Conservation (phyloP, 768 basidiomycete species). For the Amyloporia xantha region DNA sequence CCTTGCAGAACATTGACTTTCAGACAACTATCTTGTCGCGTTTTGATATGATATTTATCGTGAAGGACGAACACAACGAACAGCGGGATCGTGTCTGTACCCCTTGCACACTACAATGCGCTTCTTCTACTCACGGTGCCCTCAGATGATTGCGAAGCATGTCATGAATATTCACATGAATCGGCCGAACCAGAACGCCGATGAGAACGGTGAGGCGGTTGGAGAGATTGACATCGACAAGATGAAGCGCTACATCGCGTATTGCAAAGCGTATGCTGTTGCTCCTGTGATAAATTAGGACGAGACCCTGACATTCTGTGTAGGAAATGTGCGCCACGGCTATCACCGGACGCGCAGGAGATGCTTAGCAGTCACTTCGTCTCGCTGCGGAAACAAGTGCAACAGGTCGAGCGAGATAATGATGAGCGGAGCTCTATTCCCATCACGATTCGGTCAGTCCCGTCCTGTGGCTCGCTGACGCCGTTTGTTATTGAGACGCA, state of each 20-base stretch:
- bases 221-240: constrained; percentile 95
- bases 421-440: constrained; percentile 98
- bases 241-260: constrained; percentile 97
- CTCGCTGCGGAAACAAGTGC: constrained; percentile 84
- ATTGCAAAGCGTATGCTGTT: constrained; percentile 77
- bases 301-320: not conserved
- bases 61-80: constrained; percentile 97
- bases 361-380: constrained; percentile 97
- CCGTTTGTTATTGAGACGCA: not conserved
- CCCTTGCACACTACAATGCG: too few species aligned
- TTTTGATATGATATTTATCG: constrained; percentile 99
- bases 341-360: constrained; percentile 91
- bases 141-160: constrained; percentile 90
- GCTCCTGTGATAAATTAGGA: not conserved
- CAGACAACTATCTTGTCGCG: constrained; percentile 97
- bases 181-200: constrained; percentile 56
- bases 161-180: constrained; percentile 99
- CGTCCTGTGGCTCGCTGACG: constrained; percentile 1
- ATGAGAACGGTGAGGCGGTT: constrained; percentile 56
- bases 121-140: too few species aligned
- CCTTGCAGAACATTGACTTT: constrained; percentile 81
- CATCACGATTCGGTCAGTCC: constrained; percentile 85
- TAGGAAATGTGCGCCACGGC: constrained; percentile 93
- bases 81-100: constrained; percentile 71
- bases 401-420: constrained; percentile 93